These are phyloP conservation scores for Candida oleophila DNA, from an alignment of 805 yeast species.

Conservation along the genomic window DNA sequence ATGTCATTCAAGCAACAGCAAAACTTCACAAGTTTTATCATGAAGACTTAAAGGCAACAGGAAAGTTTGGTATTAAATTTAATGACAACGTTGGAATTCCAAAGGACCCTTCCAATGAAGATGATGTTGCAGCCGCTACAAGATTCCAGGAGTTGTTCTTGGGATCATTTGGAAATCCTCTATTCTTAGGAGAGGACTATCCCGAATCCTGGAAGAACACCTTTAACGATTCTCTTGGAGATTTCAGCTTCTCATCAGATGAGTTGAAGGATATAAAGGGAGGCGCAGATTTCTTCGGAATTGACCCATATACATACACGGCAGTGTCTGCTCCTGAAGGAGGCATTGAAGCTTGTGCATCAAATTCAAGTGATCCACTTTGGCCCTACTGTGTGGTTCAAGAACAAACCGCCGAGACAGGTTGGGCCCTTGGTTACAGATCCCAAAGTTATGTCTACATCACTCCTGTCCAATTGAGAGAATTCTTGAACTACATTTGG, in stretches of 20 bases:
- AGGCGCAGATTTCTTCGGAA: slow-evolving; percentile 30
- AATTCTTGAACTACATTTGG: slow-evolving; percentile 23
- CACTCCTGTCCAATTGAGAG: slow-evolving; percentile 22
- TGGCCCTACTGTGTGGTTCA: slow-evolving; percentile 26
- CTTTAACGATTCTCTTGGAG: slow-evolving; percentile 13
- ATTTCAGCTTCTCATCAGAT: slow-evolving; percentile 17
- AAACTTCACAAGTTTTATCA: slow-evolving; percentile 20
- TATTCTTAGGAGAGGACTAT: slow-evolving; percentile 27
- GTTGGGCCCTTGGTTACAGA: slow-evolving; percentile 21
- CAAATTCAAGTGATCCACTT: slow-evolving; percentile 15
- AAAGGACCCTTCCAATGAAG: slow-evolving; percentile 18
- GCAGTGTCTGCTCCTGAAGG: slow-evolving; percentile 17
- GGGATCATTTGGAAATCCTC: slow-evolving; percentile 28
- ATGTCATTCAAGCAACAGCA: slow-evolving; percentile 24
- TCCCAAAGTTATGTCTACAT: slow-evolving; percentile 21
- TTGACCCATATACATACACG: slow-evolving; percentile 28
- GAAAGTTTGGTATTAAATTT: slow-evolving; percentile 24
- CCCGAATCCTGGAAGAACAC: slow-evolving; percentile 22
- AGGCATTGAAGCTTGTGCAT: slow-evolving; percentile 22
- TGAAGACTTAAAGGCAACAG: slow-evolving; percentile 22
- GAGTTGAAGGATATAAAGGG: slow-evolving; percentile 21
- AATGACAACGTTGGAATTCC: slow-evolving; percentile 27
- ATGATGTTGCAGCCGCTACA: slow-evolving; percentile 23
- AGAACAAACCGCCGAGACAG: slow-evolving; percentile 9
- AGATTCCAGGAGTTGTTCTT: slow-evolving; percentile 22